These are phyloP conservation scores for Lodderomyces parapsilosis DNA, from an alignment of 1,139 yeast genomes.

Conservation along the genomic window DNA sequence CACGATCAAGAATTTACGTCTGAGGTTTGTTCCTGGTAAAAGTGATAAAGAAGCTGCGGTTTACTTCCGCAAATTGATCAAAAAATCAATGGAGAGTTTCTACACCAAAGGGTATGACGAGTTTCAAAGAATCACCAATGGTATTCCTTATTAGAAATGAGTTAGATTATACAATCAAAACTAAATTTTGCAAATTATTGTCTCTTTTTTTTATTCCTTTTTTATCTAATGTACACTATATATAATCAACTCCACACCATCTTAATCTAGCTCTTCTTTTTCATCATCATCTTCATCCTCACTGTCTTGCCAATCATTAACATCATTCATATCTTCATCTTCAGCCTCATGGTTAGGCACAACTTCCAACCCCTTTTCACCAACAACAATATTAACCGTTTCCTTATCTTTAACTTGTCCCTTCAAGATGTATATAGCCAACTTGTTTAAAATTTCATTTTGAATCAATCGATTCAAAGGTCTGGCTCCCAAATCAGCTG, in stretches of 20 bases:
- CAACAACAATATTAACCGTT: conserved; percentile 62
- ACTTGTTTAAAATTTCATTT: conserved; percentile 75
- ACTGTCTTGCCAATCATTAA: conserved; percentile 54
- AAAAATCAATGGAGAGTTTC: conserved; percentile 80
- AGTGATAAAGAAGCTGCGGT: conserved; percentile 83
- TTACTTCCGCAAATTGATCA: conserved; percentile 72
- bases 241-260: not conserved
- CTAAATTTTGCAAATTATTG: no score
- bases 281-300: conserved; percentile 49
- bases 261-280: not conserved
- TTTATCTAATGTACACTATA: not conserved
- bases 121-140: conserved; percentile 93
- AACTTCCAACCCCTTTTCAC: conserved; percentile 69
- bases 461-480: conserved; percentile 95
- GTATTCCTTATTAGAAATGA: conserved; percentile 73
- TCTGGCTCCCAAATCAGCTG: conserved; percentile 93
- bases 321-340: conserved; percentile 54
- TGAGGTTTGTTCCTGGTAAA: conserved; percentile 78
- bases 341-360: conserved; percentile 81
- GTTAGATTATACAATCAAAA: no score
- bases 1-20: conserved; percentile 74
- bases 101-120: conserved; percentile 96
- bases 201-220: not conserved
- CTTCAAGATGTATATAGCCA: conserved; percentile 84
- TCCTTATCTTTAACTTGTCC: conserved; percentile 91